Percentiles rank a stretch among this genome's conserved stretches.
These are phyloP conservation scores for Zasmidium cellare DNA, from an alignment of 2,329 filamentous ascomycete genomes.

Conservation along the genomic window DNA sequence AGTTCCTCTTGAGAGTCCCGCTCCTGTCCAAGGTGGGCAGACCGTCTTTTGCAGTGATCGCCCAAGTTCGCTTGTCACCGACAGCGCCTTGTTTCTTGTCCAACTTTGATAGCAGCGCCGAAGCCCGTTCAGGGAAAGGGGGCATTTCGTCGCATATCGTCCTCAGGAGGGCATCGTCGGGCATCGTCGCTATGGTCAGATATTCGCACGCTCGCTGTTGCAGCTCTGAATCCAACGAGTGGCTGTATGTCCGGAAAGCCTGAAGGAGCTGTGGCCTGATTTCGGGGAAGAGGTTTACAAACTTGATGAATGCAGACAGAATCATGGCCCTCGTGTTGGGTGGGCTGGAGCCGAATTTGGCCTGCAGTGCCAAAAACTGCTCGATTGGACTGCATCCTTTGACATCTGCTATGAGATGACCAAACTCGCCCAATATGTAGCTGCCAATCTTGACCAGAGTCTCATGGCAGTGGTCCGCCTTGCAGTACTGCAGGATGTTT, in stretches of 20 bases:
- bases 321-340: slow-evolving; percentile 91
- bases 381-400: slow-evolving; percentile 93
- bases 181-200: slow-evolving; percentile 77
- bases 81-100: slow-evolving; percentile 88
- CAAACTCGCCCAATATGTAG: slow-evolving; percentile 94
- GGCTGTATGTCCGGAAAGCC: slow-evolving; percentile 88
- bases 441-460: slow-evolving; percentile 97
- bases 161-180: slow-evolving; percentile 85
- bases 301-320: slow-evolving; percentile 93
- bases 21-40: slow-evolving; percentile 65
- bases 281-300: slow-evolving; percentile 96
- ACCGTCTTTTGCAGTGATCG: slow-evolving; percentile 93
- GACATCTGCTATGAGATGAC: slow-evolving; percentile 91
- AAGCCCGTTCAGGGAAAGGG: slow-evolving; percentile 91
- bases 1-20: slow-evolving; percentile 80
- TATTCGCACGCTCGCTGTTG: slow-evolving; percentile 98
- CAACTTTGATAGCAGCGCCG: slow-evolving; percentile 83
- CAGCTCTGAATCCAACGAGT: slow-evolving; percentile 90
- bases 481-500: slow-evolving; percentile 88
- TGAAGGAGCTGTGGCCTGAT: slow-evolving; percentile 93
- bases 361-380: slow-evolving; percentile 89
- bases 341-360: slow-evolving; percentile 85
- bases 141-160: slow-evolving; percentile 99
- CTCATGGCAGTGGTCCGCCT: slow-evolving; percentile 91
- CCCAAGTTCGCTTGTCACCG: slow-evolving; percentile 94